Evolutionary conservation across 73 alveolate genomes (phyloP), one percentile per base, ranked within the genome.

Genomic region (Symbiodinium natans): DNA sequence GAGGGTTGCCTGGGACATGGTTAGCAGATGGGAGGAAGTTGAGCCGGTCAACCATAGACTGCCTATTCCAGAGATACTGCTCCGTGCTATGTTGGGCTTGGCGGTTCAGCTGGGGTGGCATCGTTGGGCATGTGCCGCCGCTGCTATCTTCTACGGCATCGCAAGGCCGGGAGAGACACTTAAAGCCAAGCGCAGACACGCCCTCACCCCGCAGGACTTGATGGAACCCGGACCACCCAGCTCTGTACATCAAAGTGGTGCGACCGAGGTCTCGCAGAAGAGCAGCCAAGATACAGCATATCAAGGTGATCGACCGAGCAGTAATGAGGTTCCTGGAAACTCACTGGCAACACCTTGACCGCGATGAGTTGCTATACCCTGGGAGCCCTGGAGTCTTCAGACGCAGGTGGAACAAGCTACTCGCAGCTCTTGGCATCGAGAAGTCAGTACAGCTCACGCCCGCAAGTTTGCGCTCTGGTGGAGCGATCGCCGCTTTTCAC

Each of bases 151-250:
- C 36, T 15, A 56, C 36, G n/a, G 68, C 71, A 86, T 86, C 11
- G 3, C 63, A 41, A 23, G 94, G 15, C 94, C 94, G 0, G 94
- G 94, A 3, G 94, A 86, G 41, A 23, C 21, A 2, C 29, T 86
- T 1, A 29, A 23, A 0, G 94, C 94, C 1, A 10, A 0, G 15
- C 80, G 84, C 41, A 4, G 19, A 5, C 63, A 86, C 13, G 68
- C 56, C 33, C 71, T 86, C 34, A 34, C 41, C 29, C 94, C 94
- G 0, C 1, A 33, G 5, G 94, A 86, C 23, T 13, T 86, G 56
- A 8, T 86, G 8, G 41, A 19, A 0, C 63, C 33, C 34, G 94
- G 71, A 2, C 13, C 94, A 48, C 13, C 41, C 63, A 1, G 31
- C 29, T 0, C 41, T 36, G 3, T 86, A 33, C 31, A 41, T 86